Conservation (phyloP, 2,329 filamentous ascomycete species). For the Ascochyta rabiei region DNA sequence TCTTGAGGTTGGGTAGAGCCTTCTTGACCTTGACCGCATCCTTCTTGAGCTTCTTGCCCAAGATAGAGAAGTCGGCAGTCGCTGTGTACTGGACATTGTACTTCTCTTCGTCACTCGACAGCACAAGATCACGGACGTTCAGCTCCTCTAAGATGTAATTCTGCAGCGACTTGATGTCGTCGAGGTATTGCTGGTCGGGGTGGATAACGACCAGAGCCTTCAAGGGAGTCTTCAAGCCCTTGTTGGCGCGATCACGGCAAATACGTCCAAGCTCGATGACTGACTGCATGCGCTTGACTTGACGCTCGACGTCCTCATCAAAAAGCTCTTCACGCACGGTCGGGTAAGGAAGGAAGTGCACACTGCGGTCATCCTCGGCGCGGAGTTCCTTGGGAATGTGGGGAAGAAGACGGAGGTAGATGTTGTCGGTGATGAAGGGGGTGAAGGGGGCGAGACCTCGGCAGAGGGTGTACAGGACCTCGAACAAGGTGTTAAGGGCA, state of each 20-base stretch:
- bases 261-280: conserved; percentile 91
- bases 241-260: conserved; percentile 80
- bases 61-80: conserved; percentile 86
- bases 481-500: conserved; percentile 91
- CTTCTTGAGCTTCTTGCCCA: conserved; percentile 98
- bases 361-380: conserved; percentile 77
- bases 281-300: conserved; percentile 89
- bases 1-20: conserved; percentile 78
- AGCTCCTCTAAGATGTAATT: conserved; percentile 91
- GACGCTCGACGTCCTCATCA: conserved; percentile 81
- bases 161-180: conserved; percentile 84
- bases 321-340: conserved; percentile 88
- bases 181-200: conserved; percentile 78
- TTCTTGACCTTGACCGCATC: conserved; percentile 91
- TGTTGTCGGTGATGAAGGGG: conserved; percentile 93
- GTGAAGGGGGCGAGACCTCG: conserved; percentile 91
- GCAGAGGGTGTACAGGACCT: conserved; percentile 88
- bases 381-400: conserved; percentile 76
- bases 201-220: conserved; percentile 91
- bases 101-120: conserved; percentile 84
- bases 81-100: conserved; percentile 94
- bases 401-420: conserved; percentile 82
- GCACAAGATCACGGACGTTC: conserved; percentile 83
- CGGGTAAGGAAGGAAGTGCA: conserved; percentile 92
- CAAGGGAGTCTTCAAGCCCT: conserved; percentile 88